Evolutionary conservation across 768 basidiomycete genomes (phyloP).

Genomic region (Fibroporia radiculosa): DNA sequence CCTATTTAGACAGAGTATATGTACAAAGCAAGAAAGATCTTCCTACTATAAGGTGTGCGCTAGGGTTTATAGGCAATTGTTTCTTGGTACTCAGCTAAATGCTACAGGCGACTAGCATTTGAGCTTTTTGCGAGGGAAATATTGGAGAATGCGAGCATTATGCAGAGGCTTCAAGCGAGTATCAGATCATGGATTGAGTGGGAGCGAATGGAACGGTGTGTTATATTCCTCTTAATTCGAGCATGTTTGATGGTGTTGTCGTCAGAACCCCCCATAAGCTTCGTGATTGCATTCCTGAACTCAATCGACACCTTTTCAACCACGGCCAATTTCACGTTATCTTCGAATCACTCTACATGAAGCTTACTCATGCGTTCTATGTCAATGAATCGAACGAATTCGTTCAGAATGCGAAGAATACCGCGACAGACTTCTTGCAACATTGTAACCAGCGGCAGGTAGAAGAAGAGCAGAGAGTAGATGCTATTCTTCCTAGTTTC

Average conservation of each 20-base stretch:
- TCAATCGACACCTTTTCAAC: slow-evolving; percentile 50
- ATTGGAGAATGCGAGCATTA: slow-evolving; percentile 40
- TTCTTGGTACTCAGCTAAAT: background rate
- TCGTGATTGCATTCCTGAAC: slow-evolving; percentile 34
- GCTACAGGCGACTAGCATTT: slow-evolving; percentile 50
- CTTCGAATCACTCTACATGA: slow-evolving; percentile 52
- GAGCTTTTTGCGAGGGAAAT: slow-evolving; percentile 42
- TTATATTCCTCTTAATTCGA: slow-evolving; percentile 13
- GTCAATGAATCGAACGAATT: slow-evolving; percentile 36
- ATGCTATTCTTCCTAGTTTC: slow-evolving; percentile 40
- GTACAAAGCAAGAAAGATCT: slow-evolving; percentile 34
- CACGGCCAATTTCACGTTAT: slow-evolving; percentile 47
- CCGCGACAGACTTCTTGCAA: slow-evolving; percentile 47
- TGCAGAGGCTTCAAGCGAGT: slow-evolving; percentile 34
- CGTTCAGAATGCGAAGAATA: slow-evolving; percentile 28
- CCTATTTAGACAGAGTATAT: slow-evolving; percentile 67
- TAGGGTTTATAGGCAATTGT: background rate
- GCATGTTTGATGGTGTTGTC: no score
- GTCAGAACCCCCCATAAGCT: slow-evolving; percentile 31
- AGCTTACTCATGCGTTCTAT: slow-evolving; percentile 47
- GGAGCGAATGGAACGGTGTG: slow-evolving; percentile 41
- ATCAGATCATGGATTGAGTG: slow-evolving; percentile 43
- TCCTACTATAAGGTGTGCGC: slow-evolving; percentile 39
- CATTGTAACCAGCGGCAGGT: slow-evolving; percentile 37
- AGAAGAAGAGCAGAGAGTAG: slow-evolving; percentile 52